Percentiles rank a stretch among this genome's conserved stretches.
Conservation (phyloP, 176 grass and related monocot species). For the Aegilops tauschii region DNA sequence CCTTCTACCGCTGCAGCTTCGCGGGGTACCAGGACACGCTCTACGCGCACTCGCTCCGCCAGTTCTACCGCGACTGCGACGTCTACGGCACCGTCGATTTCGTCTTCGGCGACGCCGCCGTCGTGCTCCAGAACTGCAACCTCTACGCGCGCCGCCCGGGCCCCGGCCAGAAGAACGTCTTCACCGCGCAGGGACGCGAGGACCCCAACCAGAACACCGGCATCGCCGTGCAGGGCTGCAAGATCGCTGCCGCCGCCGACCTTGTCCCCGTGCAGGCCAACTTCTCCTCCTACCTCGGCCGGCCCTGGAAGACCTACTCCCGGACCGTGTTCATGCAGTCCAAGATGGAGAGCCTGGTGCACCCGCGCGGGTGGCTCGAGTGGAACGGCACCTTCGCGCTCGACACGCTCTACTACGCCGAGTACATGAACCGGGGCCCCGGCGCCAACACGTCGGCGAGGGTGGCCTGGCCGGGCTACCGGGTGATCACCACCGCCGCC, state of each 20-base stretch:
- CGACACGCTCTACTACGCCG: constrained; percentile 89
- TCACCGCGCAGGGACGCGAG: constrained; percentile 74
- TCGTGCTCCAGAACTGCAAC: constrained; percentile 77
- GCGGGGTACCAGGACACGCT: constrained; percentile 93
- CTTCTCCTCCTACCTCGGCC: constrained; percentile 70
- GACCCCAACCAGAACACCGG: constrained; percentile 95
- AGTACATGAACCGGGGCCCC: constrained; percentile 69
- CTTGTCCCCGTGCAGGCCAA: constrained; percentile 43
- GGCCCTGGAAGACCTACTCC: constrained; percentile 87
- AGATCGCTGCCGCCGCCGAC: constrained; percentile 83
- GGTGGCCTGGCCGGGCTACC: constrained; percentile 75
- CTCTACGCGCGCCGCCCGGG: constrained; percentile 68
- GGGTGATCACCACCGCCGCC: constrained; percentile 43
- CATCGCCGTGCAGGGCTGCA: constrained; percentile 79
- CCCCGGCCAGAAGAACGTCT: constrained; percentile 64
- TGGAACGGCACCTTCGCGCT: constrained; percentile 81
- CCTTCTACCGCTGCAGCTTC: constrained; percentile 85
- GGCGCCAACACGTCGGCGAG: constrained; percentile 57
- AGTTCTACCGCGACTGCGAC: constrained; percentile 96
- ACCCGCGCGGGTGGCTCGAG: constrained; percentile 63
- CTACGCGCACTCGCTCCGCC: constrained; percentile 87
- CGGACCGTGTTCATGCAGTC: constrained; percentile 77
- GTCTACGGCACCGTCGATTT: constrained; percentile 92
- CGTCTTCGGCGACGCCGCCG: constrained; percentile 80
- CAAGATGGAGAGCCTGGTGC: constrained; percentile 59